Evolutionary conservation across 352 stramenopile genomes (phyloP).

Genomic region (Phytophthora pisi): DNA sequence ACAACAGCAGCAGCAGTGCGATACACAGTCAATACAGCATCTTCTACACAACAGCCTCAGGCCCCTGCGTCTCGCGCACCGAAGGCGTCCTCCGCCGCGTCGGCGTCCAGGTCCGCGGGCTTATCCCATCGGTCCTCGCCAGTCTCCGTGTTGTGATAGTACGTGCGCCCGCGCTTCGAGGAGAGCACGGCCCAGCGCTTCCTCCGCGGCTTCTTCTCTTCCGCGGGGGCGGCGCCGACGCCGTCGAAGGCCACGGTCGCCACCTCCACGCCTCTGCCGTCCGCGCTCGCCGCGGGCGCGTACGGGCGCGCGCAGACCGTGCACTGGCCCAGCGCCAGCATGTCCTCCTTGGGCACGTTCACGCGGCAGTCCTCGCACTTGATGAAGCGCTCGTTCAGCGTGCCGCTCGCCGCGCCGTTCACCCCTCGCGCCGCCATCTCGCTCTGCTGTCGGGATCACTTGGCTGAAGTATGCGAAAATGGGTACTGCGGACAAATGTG

Average conservation of each 20-base stretch:
- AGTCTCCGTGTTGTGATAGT: slow-evolving; percentile 87
- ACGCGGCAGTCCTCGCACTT: slow-evolving; percentile 74
- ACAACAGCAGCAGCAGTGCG: neutral
- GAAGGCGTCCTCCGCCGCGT: slow-evolving; percentile 63
- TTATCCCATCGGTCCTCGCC: slow-evolving; percentile 82
- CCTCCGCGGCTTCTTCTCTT: slow-evolving; percentile 32
- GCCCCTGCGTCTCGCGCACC: slow-evolving; percentile 32
- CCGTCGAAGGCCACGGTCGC: slow-evolving; percentile 50
- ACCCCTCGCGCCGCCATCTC: slow-evolving; percentile 51
- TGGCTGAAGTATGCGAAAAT: neutral
- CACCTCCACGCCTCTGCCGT: slow-evolving; percentile 33
- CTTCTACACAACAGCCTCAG: neutral
- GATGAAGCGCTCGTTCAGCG: slow-evolving; percentile 82
- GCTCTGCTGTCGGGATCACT: neutral
- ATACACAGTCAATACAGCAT: neutral
- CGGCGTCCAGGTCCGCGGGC: slow-evolving; percentile 65
- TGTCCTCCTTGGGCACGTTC: slow-evolving; percentile 84
- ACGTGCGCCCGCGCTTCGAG: slow-evolving; percentile 68
- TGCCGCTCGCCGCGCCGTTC: slow-evolving; percentile 59
- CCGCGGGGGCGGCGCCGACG: slow-evolving; percentile 1
- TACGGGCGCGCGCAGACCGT: slow-evolving; percentile 61
- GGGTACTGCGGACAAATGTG: neutral
- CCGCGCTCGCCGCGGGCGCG: slow-evolving; percentile 38
- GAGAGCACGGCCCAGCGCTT: slow-evolving; percentile 74
- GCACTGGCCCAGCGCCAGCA: slow-evolving; percentile 65